Conservation (phyloP, 106 monocot genomes). For the Allium cepa region DNA sequence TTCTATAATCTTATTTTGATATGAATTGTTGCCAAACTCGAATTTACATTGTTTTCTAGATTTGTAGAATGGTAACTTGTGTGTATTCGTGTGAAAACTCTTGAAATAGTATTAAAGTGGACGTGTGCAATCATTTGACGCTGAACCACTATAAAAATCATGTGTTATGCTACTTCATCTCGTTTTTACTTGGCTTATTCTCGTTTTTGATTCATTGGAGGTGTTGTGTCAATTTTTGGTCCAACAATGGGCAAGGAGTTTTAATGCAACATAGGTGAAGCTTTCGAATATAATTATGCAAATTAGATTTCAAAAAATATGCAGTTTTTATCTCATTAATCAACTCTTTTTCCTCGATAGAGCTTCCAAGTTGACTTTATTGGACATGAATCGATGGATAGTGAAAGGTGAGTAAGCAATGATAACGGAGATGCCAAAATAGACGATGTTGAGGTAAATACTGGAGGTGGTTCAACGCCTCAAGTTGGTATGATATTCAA, state of each 20-base stretch:
- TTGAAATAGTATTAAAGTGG: no score
- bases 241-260: neutral
- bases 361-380: slow-evolving; percentile 10
- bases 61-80: no score
- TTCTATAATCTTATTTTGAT: no score
- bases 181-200: neutral
- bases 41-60: no score
- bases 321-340: neutral
- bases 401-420: slow-evolving; percentile 1
- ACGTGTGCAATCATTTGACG: no score
- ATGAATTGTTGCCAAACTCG: no score
- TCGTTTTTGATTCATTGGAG: neutral
- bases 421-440: slow-evolving; percentile 7
- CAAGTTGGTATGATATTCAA: slow-evolving; percentile 47
- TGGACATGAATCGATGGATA: neutral
- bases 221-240: neutral
- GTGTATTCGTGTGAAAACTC: no score
- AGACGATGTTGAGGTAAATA: slow-evolving; percentile 21
- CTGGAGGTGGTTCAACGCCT: slow-evolving; percentile 26
- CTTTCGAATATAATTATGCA: neutral
- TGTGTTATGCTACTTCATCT: neutral
- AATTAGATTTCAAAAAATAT: neutral
- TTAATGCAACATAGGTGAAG: neutral
- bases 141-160: no score
- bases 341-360: slow-evolving; percentile 4